Percentiles rank a stretch among this genome's conserved stretches.
Evolutionary conservation across 2,329 filamentous ascomycete genomes (phyloP).

Genomic region (Nothomitra cinnamomea): DNA sequence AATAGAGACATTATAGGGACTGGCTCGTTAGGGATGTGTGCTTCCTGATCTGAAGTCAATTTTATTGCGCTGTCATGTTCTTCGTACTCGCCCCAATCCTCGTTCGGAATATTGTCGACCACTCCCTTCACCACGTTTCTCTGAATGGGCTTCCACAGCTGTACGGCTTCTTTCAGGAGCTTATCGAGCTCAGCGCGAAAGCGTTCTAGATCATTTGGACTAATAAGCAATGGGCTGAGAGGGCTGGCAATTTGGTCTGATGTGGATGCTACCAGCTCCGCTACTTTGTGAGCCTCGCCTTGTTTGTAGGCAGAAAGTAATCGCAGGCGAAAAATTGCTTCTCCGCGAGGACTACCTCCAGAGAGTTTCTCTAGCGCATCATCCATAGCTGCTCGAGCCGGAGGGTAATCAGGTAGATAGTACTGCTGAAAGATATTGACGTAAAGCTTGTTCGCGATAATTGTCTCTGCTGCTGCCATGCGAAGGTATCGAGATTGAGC

Average conservation of each 20-base stretch:
- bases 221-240: background rate
- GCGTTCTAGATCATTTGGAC: background rate
- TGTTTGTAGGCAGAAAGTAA: background rate
- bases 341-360: background rate
- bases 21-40: background rate
- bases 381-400: background rate
- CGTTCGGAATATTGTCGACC: background rate
- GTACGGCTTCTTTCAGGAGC: background rate
- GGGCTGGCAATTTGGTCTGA: background rate
- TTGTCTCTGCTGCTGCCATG: background rate
- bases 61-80: background rate
- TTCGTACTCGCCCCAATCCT: background rate
- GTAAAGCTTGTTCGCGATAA: background rate
- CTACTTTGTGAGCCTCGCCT: background rate
- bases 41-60: background rate
- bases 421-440: background rate
- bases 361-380: background rate
- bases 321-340: background rate
- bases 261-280: background rate
- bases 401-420: background rate
- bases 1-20: background rate
- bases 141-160: background rate
- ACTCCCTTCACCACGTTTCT: background rate
- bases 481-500: background rate
- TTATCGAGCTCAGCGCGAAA: background rate